Percentiles rank a stretch among this genome's conserved stretches.
Evolutionary conservation across 2,329 filamentous ascomycete species (phyloP).

Genomic region (Nakataea oryzae): DNA sequence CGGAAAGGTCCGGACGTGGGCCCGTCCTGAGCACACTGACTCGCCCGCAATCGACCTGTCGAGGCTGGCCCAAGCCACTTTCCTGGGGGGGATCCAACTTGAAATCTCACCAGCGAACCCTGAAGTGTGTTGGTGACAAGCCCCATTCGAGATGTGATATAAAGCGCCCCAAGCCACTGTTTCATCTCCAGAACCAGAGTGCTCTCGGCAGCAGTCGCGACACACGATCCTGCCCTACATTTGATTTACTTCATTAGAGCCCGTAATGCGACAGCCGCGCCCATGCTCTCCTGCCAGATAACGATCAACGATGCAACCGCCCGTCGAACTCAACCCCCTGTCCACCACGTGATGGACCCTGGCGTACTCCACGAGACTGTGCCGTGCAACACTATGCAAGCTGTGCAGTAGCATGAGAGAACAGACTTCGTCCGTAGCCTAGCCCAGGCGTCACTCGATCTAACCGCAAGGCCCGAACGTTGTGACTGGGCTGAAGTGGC

Average conservation of each 20-base stretch:
- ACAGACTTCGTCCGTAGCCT: no score
- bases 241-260: background rate
- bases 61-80: background rate
- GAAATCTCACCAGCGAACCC: background rate
- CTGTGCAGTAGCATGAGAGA: no score
- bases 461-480: background rate
- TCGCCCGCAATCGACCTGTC: background rate
- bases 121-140: background rate
- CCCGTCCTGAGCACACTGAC: background rate
- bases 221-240: background rate
- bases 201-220: background rate
- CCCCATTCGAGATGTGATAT: background rate
- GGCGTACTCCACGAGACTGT: no score
- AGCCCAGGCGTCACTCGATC: no score
- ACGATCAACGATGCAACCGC: background rate
- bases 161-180: background rate
- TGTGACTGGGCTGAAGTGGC: background rate
- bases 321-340: background rate
- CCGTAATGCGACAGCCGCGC: background rate
- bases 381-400: background rate
- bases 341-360: background rate
- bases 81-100: no score
- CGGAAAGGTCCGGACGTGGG: background rate
- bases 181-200: background rate
- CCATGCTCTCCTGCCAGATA: background rate